A percentile compares a stretch with the other conserved stretches of the same genome.
These are phyloP conservation scores for Marchantia polymorpha DNA, from an alignment of 225 moss, liverwort and hornwort genomes.

Conservation along the genomic window DNA sequence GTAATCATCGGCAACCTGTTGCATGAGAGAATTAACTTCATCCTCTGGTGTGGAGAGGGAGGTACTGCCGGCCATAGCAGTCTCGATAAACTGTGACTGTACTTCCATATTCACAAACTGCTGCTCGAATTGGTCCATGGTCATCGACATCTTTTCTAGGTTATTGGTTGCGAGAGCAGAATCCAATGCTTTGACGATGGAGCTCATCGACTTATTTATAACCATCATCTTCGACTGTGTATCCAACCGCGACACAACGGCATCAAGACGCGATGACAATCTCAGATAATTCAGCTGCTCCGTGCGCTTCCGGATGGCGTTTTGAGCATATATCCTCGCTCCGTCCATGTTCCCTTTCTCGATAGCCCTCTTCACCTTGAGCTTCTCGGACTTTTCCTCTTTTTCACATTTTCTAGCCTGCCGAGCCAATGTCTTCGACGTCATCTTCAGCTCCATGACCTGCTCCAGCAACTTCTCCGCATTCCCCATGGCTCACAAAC, in stretches of 20 bases:
- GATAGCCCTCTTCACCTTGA: slow-evolving; percentile 48
- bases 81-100: slow-evolving; percentile 48
- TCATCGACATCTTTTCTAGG: slow-evolving; percentile 49
- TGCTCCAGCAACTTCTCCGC: slow-evolving; percentile 50
- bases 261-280: slow-evolving; percentile 48
- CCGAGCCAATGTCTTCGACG: slow-evolving; percentile 41
- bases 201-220: slow-evolving; percentile 50
- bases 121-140: slow-evolving; percentile 56
- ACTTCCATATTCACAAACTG: slow-evolving; percentile 55
- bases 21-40: slow-evolving; percentile 50
- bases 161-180: slow-evolving; percentile 40
- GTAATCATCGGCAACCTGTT: slow-evolving; percentile 52
- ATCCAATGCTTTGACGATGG: slow-evolving; percentile 48
- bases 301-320: slow-evolving; percentile 47
- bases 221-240: slow-evolving; percentile 49
- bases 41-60: slow-evolving; percentile 51
- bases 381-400: slow-evolving; percentile 48
- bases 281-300: slow-evolving; percentile 52
- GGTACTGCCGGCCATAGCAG: slow-evolving; percentile 53
- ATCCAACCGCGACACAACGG: slow-evolving; percentile 44
- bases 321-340: slow-evolving; percentile 49
- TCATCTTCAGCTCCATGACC: slow-evolving; percentile 47
- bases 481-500: slow-evolving; percentile 33
- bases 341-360: slow-evolving; percentile 57
- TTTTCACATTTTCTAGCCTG: slow-evolving; percentile 50